Base-by-base conservation (phyloP, 2,329 filamentous ascomycete genomes). In the Claviceps africana region DNA sequence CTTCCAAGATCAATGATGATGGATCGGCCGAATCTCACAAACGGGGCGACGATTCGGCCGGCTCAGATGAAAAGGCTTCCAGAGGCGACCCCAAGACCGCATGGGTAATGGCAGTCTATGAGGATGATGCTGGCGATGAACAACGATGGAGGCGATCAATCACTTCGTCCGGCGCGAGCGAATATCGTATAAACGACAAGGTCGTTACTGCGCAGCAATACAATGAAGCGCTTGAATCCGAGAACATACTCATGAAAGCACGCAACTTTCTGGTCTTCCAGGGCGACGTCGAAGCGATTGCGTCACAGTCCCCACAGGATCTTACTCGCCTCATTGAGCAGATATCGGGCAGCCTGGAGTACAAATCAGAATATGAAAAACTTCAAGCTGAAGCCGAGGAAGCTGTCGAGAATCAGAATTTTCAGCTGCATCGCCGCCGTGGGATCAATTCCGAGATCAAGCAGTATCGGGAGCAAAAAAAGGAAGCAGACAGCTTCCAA, bases 101-200 rank as follows among this genome's bases (percentile, higher is more conserved):
- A 3, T 98, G 91, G 91, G 94, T 98, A 15, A 97, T 96, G 89
- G 93, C 93, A 31, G 91, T 98, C 17, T 98, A 97, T 67, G 90
- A 96, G 65, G 93, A 98, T 64, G 93, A 98, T 65, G 89, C 89
- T 2, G 91, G 89, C 47, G 88, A 95, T 62, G 88, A 95, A 67
- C 90, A 96, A 64, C 83, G 84, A 59, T 98, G 93, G 93, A 95
- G 95, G 71, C 87, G 93, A 56, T 85, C 83, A 58, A 98, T 98
- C 66, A 97, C 90, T 4, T 88, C 78, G 59, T 78, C 83, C 56
- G 93, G 93, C 47, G 82, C 83, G 30, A 96, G 90, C 73, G 91
- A 97, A 69, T 98, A 97, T 68, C 85, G 91, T 55, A 95, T 98
- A 75, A 97, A 98, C 70, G 89, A 95, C 59, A 85, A 86, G 49